Evolutionary conservation across 75 land plant genomes (phyloP).

Genomic region (Pinus albicaulis): DNA sequence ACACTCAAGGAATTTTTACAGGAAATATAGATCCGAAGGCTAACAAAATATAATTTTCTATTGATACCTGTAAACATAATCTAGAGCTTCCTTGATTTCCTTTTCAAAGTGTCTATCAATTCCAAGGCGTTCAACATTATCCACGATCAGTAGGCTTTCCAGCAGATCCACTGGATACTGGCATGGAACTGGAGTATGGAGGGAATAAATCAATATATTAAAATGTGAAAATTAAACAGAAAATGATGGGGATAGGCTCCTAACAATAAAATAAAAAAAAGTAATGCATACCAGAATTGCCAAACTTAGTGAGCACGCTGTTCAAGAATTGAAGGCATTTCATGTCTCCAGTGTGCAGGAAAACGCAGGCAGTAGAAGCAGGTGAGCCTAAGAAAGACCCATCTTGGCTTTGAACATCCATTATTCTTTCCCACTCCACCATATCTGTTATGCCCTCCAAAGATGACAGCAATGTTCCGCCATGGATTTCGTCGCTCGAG

Average conservation of each 20-base stretch:
- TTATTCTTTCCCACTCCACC: slow-evolving; percentile 77
- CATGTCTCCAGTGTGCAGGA: slow-evolving; percentile 68
- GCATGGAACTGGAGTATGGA: slow-evolving; percentile 61
- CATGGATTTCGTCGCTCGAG: slow-evolving; percentile 71
- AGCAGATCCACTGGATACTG: slow-evolving; percentile 83
- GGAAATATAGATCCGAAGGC: too few species aligned
- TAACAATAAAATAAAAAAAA: neutral
- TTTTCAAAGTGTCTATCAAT: slow-evolving; percentile 11
- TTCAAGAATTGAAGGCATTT: slow-evolving; percentile 70
- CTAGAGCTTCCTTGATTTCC: slow-evolving; percentile 16
- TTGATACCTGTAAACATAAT: slow-evolving; percentile 23
- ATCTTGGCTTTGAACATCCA: slow-evolving; percentile 64
- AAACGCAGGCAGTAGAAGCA: slow-evolving; percentile 90
- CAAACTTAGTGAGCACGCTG: slow-evolving; percentile 44
- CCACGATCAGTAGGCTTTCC: slow-evolving; percentile 51
- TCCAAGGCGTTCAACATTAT: slow-evolving; percentile 41
- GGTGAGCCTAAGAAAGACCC: slow-evolving; percentile 92
- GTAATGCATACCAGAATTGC: slow-evolving; percentile 38
- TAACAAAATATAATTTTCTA: neutral
- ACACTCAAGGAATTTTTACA: too few species aligned
- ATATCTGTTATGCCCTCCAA: slow-evolving; percentile 81
- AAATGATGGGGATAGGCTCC: neutral
- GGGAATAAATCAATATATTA: neutral
- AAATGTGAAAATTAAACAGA: neutral
- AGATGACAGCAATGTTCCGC: slow-evolving; percentile 75